Conservation (phyloP, 805 yeast genomes). For the Blastobotrys mokoenaii region DNA sequence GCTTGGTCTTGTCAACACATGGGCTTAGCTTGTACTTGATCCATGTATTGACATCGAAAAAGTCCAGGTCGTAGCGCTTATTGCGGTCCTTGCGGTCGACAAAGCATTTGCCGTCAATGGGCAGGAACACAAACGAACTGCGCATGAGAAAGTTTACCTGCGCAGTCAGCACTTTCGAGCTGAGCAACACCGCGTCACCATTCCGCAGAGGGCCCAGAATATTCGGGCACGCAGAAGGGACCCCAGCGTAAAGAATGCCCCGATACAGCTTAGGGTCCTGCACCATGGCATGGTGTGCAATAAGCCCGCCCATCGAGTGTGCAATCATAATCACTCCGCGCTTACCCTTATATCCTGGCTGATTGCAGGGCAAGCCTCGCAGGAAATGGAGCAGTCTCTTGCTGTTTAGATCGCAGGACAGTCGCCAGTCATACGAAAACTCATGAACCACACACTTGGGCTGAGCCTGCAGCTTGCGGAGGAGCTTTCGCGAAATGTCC, state of each 20-base stretch:
- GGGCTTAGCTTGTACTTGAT: slow-evolving; percentile 68
- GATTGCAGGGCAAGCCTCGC: slow-evolving; percentile 27
- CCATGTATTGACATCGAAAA: slow-evolving; percentile 77
- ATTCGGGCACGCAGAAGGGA: slow-evolving; percentile 77
- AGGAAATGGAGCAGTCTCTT: slow-evolving; percentile 44
- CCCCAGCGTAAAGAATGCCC: slow-evolving; percentile 74
- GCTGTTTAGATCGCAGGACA: slow-evolving; percentile 52
- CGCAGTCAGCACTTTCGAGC: slow-evolving; percentile 65
- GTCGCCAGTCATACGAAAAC: slow-evolving; percentile 93
- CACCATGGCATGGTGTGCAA: slow-evolving; percentile 74
- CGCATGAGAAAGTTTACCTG: slow-evolving; percentile 87
- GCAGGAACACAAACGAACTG: slow-evolving; percentile 70
- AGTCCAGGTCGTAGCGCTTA: slow-evolving; percentile 44
- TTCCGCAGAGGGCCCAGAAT: slow-evolving; percentile 77
- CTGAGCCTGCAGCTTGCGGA: slow-evolving; percentile 37
- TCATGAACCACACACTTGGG: slow-evolving; percentile 56
- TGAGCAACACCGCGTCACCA: slow-evolving; percentile 72
- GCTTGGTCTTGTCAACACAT: slow-evolving; percentile 38
- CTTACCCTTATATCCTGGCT: slow-evolving; percentile 28
- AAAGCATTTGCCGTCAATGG: slow-evolving; percentile 67
- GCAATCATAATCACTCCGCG: slow-evolving; percentile 66
- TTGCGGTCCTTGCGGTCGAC: slow-evolving; percentile 37
- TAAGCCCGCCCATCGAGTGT: slow-evolving; percentile 91
- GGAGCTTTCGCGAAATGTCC: slow-evolving; percentile 59
- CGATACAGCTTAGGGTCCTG: slow-evolving; percentile 58